Base-by-base conservation (phyloP, 1,284 basidiomycete genomes). In the Pseudozyma tsukubaensis region DNA sequence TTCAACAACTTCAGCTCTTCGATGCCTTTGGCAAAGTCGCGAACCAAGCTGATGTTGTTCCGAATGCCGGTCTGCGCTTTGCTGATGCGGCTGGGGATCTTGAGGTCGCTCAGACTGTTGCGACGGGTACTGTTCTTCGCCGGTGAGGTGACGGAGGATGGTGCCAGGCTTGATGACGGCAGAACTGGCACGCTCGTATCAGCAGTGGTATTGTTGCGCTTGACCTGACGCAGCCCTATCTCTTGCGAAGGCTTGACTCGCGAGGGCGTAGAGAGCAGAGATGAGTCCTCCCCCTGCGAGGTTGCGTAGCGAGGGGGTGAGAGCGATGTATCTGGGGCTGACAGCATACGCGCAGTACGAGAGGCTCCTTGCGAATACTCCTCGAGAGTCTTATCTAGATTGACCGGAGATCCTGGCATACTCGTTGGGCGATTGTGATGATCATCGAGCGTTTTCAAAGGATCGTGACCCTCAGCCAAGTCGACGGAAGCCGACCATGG, bases 11-110 rank as follows among this genome's bases (percentile, higher is more conserved):
- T 80, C 32, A 80, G 63, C 53, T 80, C 78, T 55, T 74, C 77
- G 40, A 80, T 69, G 10, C 78, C 78, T 24, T 62, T 61, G 51
- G 78, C 78, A 53, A 80, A 80, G 36, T 80, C 76, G 18, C 73
- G 64, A 2, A 80, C 67, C 16, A 74, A 43, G 40, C 42, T 70
- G 35, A 80, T 77, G 54, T 80, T 72, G 54, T 66, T 72, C 10
- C 71, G 53, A 12, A 80, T 63, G 8, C 70, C 70, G 7, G 61
- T 59, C 45, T 80, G 78, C 11, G 78, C 78, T 49, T 70, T 61
- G 47, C 76, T 78, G 69, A 80, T 80, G 10, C 77, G 59, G 36
- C 58, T 61, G 0, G 78, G 78, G 14, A 80, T 80, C 58, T 68
- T 76, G 34, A 80, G 67, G 58, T 80, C 78, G 50, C 77, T 59